Evolutionary conservation across 2,329 filamentous ascomycete species (phyloP).

Genomic region (Fusarium pseudonygamai): DNA sequence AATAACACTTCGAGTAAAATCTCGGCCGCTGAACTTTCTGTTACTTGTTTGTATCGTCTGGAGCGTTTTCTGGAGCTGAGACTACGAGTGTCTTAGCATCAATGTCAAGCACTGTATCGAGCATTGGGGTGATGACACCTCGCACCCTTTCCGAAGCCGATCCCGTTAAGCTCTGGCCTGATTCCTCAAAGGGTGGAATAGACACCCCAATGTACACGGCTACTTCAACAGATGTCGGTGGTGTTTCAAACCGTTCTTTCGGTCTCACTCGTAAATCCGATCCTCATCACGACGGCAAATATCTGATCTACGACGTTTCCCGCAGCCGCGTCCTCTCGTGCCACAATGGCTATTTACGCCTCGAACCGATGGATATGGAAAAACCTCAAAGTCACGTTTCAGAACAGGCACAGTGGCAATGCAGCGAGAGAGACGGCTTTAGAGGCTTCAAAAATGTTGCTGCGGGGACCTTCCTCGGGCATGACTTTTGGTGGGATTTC

Average conservation of each 20-base stretch:
- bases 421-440: neutral
- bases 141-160: neutral
- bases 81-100: neutral
- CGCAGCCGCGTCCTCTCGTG: neutral
- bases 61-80: neutral
- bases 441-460: neutral
- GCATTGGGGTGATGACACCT: neutral
- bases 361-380: neutral
- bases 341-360: neutral
- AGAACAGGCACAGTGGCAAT: neutral
- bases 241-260: fast-evolving
- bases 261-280: neutral
- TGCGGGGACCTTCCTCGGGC: neutral
- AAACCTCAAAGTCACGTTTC: neutral
- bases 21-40: fast-evolving
- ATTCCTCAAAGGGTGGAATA: neutral
- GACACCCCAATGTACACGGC: neutral
- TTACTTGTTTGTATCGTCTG: neutral
- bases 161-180: neutral
- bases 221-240: neutral
- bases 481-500: neutral
- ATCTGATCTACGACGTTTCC: neutral
- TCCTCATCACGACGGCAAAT: neutral
- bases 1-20: neutral
- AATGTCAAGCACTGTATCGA: neutral